Evolutionary conservation across 768 basidiomycete species (phyloP).

Genomic region (Lentinula sp.): DNA sequence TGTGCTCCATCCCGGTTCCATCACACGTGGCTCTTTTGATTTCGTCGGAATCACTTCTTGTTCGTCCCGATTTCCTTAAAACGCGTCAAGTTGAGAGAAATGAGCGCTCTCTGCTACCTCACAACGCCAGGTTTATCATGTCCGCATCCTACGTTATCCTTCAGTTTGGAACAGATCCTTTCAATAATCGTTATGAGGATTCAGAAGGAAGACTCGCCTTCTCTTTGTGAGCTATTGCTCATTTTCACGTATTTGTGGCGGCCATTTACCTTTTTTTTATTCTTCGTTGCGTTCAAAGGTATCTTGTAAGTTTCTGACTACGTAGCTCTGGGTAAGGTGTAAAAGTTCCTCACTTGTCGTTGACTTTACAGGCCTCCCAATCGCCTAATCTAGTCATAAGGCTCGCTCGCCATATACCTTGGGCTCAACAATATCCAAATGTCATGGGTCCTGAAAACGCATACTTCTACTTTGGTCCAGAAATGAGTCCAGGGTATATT

Average conservation of each 20-base stretch:
- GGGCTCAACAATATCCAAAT: conserved; percentile 60
- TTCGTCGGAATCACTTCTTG: not conserved
- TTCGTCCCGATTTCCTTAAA: not conserved
- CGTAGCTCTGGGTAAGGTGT: not conserved
- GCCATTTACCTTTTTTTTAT: conserved; percentile 10
- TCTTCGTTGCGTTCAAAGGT: conserved; percentile 3
- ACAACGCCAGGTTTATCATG: conserved; percentile 17
- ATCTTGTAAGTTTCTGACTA: conserved; percentile 2
- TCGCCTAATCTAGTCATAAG: conserved; percentile 59
- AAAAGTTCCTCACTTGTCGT: not conserved
- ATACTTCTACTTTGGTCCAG: conserved; percentile 71
- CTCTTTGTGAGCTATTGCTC: conserved; percentile 48
- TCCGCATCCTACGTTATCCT: conserved; percentile 41
- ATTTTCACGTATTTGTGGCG: not conserved
- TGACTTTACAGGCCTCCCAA: conserved; percentile 37
- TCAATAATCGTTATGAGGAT: conserved; percentile 58
- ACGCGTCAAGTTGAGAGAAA: not conserved
- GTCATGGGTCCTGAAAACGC: conserved; percentile 81
- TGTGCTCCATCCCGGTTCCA: not conserved
- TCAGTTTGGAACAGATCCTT: conserved; percentile 61
- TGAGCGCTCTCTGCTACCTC: conserved; percentile 5
- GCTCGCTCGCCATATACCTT: conserved; percentile 56
- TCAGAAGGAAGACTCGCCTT: conserved; percentile 59
- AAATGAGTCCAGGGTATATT: conserved; percentile 52
- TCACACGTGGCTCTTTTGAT: not conserved